phyloP scores from a whole-genome alignment of 2,329 filamentous ascomycete genomes.

The Talaromyces sp. region DNA sequence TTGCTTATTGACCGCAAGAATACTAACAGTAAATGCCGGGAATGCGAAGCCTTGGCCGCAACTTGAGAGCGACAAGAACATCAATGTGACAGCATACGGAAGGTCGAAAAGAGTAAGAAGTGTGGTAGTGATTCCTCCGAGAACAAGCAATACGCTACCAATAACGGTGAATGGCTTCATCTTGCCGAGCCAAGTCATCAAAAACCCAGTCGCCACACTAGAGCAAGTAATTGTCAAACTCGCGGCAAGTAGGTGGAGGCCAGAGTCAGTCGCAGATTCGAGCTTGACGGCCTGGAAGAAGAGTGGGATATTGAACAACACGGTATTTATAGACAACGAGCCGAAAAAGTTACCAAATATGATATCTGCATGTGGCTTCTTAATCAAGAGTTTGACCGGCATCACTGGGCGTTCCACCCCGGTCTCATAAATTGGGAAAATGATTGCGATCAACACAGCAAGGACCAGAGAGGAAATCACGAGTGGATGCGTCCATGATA shows the following conservation, averaged over 20 bases:
- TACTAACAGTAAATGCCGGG: constrained; percentile 58
- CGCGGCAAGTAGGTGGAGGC: constrained; percentile 65
- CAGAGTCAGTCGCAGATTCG: constrained; percentile 63
- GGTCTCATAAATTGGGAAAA: constrained; percentile 39
- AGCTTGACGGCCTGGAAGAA: constrained; percentile 73
- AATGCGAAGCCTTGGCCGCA: constrained; percentile 62
- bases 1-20: constrained; percentile 57
- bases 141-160: constrained; percentile 46
- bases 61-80: constrained; percentile 53
- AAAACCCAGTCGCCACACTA: constrained; percentile 57
- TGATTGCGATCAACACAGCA: constrained; percentile 31
- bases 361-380: constrained; percentile 43
- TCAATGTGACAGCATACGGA: constrained; percentile 49
- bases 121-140: constrained; percentile 49
- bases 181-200: constrained; percentile 55
- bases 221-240: constrained; percentile 52
- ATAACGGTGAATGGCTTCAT: constrained; percentile 56
- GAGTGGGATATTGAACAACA: constrained; percentile 66
- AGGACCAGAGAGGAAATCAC: constrained; percentile 43
- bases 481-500: constrained; percentile 47
- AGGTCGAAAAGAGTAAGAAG: constrained; percentile 45
- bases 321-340: constrained; percentile 46
- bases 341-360: constrained; percentile 51
- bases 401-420: constrained; percentile 45
- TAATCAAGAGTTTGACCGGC: constrained; percentile 44